Base-by-base conservation (phyloP, 169 alveolate species). In the Cryptosporidium xiaoi region DNA sequence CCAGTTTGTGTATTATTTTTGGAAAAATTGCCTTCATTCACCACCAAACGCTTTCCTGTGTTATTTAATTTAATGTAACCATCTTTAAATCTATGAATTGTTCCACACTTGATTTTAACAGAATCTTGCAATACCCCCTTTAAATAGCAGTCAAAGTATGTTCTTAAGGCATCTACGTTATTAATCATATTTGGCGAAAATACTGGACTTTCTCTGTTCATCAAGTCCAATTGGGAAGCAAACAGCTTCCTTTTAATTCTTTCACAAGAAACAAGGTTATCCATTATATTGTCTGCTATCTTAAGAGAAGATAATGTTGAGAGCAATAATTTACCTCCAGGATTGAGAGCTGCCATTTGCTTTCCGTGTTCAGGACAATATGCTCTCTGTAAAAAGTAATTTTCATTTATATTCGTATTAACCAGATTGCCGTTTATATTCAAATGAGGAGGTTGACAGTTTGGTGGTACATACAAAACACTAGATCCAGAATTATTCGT, bases 281-380 rank as follows among this genome's bases (percentile, higher is more conserved):
- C 84, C n/a, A 71, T 24, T 20, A 71, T 53, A 27, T 71, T 58
- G 2, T 51, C 15, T n/a, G 64, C 84, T 18, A 71, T 56, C 33
- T 44, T 71, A 18, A 71, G 36, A 13, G 84, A 71, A 5, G 84
- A 56, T 3, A 56, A 33, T 27, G 69, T 58, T 56, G 84, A 56
- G 36, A 53, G 33, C 20, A 71, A 44, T 24, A 71, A 34, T 51
- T 58, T 71, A 5, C 84, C 84, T 2, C 84, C 84, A 34, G 84
- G 84, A 58, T 71, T 71, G 2, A 71, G 40, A 7, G 2, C 18
- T 2, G 69, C 71, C 58, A 71, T 56, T 5, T 71, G 20, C 29
- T 18, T 31, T 6, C 84, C 84, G 44, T 71, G 84, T 34, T 71
- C 84, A 15, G 84, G 84, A 8, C 84, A 71, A 71, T 36, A 71